Evolutionary conservation across 2,329 filamentous ascomycete genomes (phyloP).

Genomic region (Pseudogymnoascus sp.): DNA sequence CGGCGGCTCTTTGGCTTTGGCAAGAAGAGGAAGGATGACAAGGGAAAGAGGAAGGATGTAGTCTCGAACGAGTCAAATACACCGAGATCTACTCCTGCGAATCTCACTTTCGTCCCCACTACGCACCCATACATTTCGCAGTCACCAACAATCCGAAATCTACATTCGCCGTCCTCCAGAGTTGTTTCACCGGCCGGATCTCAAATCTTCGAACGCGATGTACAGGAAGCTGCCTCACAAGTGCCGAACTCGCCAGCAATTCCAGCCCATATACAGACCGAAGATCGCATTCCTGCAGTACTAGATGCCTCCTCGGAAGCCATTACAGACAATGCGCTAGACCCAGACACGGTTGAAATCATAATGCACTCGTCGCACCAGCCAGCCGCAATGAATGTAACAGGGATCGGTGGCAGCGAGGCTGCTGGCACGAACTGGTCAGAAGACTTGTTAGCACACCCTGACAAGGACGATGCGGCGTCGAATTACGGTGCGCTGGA

Average conservation of each 20-base stretch:
- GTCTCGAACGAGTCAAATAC: slow-evolving; percentile 25
- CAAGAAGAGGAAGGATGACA: slow-evolving; percentile 45
- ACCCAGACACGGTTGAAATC: slow-evolving; percentile 88
- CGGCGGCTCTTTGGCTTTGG: slow-evolving; percentile 54
- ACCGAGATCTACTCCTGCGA: slow-evolving; percentile 29
- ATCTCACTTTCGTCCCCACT: slow-evolving; percentile 37
- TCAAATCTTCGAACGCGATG: slow-evolving; percentile 89
- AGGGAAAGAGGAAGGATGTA: slow-evolving; percentile 33
- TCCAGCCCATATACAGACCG: slow-evolving; percentile 85
- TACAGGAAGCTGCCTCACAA: slow-evolving; percentile 68
- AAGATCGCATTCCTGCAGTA: slow-evolving; percentile 88
- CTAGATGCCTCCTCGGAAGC: slow-evolving; percentile 86
- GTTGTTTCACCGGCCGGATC: slow-evolving; percentile 70
- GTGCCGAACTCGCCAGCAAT: slow-evolving; percentile 75
- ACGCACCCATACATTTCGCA: slow-evolving; percentile 33
- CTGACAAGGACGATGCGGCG: slow-evolving; percentile 52
- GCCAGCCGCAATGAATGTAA: slow-evolving; percentile 63
- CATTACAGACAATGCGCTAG: slow-evolving; percentile 78
- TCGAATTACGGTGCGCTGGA: slow-evolving; percentile 76
- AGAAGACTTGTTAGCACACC: slow-evolving; percentile 44
- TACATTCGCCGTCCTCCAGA: slow-evolving; percentile 64
- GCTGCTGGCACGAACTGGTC: slow-evolving; percentile 26
- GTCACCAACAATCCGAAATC: slow-evolving; percentile 50
- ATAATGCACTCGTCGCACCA: slow-evolving; percentile 81
- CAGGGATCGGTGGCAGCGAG: slow-evolving; percentile 38